Base-by-base conservation (phyloP, 345 rosid species). In the Erysimum cheiranthoides region DNA sequence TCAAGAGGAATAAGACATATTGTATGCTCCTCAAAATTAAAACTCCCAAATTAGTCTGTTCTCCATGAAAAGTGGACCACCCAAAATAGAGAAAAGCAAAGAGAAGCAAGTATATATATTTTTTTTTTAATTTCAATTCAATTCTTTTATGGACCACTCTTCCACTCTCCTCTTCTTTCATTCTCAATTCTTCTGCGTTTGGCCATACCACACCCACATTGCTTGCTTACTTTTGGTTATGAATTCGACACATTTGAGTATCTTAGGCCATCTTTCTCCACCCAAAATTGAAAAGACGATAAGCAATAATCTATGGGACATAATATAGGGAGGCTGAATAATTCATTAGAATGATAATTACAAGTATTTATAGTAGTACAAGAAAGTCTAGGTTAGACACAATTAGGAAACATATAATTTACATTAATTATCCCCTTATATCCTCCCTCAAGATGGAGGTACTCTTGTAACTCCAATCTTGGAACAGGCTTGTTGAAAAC, bases 161-260 rank as follows among this genome's bases (percentile, higher is more conserved):
- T 76, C 79, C 79, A 76, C 79, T 76, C 57, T 61, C 39, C 16
- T 76, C 74, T 76, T 68, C 74, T 68, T 61, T 76, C 79, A 76
- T 62, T 76, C 75, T 69, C 70, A 70, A 35, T 53, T 56, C 49
- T 69, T 69, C 39, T 76, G 70, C 61, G 56, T 75, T 68, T 75
- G 73, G 62, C 75, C 75, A 76, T 70, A 68, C 62, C 75, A 75
- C 70, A 69, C 70, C 43, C 65, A 76, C 75, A 69, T 61, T 69
- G 79, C 50, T 52, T 69, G 64, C 52, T 76, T 62, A 76, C 79
- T 76, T 76, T 76, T 69, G 51, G 64, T 61, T 30, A 69, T 61
- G 50, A 53, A 53, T 61, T 76, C 3, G 75, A 76, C 70, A 62
- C 57, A 68, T 61, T 76, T 42, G 30, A 40, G 70, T 53, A 62